Base-by-base conservation (phyloP, 2,329 filamentous ascomycete species). In the Gremmenia infestans region DNA sequence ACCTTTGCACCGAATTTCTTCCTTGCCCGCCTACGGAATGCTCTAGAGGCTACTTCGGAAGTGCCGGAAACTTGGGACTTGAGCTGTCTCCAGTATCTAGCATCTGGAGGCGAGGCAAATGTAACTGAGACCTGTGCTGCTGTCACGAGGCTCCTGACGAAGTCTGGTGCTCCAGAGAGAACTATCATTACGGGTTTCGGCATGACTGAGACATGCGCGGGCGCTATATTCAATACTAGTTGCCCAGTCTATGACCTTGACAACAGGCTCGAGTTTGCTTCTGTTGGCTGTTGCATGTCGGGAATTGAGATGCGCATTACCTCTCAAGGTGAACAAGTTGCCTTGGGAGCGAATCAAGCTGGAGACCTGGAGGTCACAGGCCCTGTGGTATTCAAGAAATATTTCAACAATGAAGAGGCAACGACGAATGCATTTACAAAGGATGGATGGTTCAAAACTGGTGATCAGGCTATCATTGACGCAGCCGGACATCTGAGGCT, bases 351-450 rank as follows among this genome's bases (percentile, higher is more conserved):
- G 17, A 59, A 55, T 8, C 51, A 63, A 17, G 82, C 77, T 1
- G 67, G 66, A 9, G 48, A 63, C 5, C 52, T 69, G 1, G 47
- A 65, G 36, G 25, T 67, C 1, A 14, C 14, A 11, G 76, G 28
- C 12, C 78, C 78, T 0, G 82, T 83, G 48, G 73, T 88, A 12
- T 86, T 86, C 74, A 78, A 80, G 54, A 78, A 69, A 0, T 75
- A 76, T 52, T 68, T 69, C 55, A 68, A 71, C 25, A 71, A 75
- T 39, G 52, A 60, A 0, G 25, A 75, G n/a, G 83, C 82, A 1
- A 88, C 85, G 0, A 66, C 63, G 12, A 77, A 83, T 28, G 80
- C 80, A 0, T 74, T 86, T 53, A 83, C 80, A 1, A 70, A 77
- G 0, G 72, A 76, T 59, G 71, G 72, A 2, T 78, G 74, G 73